Conservation (phyloP, 306 rosid species). For the Bauhinia variegata region DNA sequence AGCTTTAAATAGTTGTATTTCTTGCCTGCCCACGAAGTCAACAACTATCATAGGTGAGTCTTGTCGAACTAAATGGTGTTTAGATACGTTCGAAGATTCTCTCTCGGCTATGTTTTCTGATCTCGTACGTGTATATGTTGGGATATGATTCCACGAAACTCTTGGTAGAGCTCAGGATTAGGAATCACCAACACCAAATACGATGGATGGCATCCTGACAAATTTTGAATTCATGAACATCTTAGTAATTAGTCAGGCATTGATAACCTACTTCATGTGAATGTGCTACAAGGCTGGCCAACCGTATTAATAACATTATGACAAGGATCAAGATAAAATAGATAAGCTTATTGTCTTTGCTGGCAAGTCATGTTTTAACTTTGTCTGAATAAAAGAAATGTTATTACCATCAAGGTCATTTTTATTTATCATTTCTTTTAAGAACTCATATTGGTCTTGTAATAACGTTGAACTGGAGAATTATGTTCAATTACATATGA, state of each 20-base stretch:
- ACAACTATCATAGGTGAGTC: no score
- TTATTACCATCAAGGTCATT: no score
- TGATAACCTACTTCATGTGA: slow-evolving; percentile 2
- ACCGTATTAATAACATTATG: neutral
- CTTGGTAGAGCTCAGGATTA: neutral
- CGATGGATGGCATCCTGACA: no score
- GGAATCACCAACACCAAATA: slow-evolving; percentile 27
- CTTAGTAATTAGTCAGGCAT: neutral
- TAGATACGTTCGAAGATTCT: neutral
- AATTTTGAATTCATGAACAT: neutral
- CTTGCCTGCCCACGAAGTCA: slow-evolving; percentile 18
- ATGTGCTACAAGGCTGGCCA: neutral
- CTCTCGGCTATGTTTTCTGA: neutral
- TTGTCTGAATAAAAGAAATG: neutral
- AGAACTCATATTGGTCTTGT: neutral
- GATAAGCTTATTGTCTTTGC: neutral
- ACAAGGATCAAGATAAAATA: neutral
- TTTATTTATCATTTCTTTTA: no score
- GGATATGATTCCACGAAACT: slow-evolving; percentile 12
- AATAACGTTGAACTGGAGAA: neutral
- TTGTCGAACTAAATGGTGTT: slow-evolving; percentile 46
- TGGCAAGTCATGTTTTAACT: neutral
- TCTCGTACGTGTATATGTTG: slow-evolving; percentile 10
- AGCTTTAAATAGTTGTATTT: slow-evolving; percentile 4
- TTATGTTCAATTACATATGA: no score